Evolutionary conservation across 805 yeast species (phyloP), one percentile per base, ranked within the genome.

Genomic region (Lipomyces yamadae): DNA sequence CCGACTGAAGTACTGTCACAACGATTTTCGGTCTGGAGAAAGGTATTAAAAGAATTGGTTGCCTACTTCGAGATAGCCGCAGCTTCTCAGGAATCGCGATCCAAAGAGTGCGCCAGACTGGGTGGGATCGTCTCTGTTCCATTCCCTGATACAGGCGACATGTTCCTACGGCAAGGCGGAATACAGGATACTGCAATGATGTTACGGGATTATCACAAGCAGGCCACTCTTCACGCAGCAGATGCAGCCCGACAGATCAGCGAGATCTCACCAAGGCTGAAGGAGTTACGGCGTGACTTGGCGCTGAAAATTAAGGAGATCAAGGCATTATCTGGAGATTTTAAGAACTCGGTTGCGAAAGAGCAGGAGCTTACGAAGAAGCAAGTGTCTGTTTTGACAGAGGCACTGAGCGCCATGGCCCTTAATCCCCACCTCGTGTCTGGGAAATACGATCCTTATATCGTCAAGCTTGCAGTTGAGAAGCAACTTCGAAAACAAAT

Each of bases 1-100:
- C 98, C 98, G 10, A 92, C 98, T 0, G 98, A 93, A 65, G 85
- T 90, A 5, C 81, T 94, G 67, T 95, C 97, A 1, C 83, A 85
- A 35, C 82, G 98, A 69, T 93, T 94, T 76, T 83, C 87, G 60
- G 89, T 96, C 2, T 94, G 98, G 97, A 82, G 97, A 66, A 83
- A 85, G 53, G 86, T 93, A 63, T 87, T 92, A 65, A 86, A 87
- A 68, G 88, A 94, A 45, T 79, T 94, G 64, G 83, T 91, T 29
- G 85, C 83, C 58, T 94, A 94, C 75, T 81, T 94, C 69, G 85
- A 84, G 68, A 97, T 92, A 74, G 88, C 87, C 52, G 92, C 91
- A 8, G 84, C 90, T 13, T 93, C 91, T 64, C 95, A 92, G 76
- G 97, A 93, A 77, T 97, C 93, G 75, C 84, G 91, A 18, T 87